Conservation (phyloP, 2,329 filamentous ascomycete species). For the Sporothrix globosa region DNA sequence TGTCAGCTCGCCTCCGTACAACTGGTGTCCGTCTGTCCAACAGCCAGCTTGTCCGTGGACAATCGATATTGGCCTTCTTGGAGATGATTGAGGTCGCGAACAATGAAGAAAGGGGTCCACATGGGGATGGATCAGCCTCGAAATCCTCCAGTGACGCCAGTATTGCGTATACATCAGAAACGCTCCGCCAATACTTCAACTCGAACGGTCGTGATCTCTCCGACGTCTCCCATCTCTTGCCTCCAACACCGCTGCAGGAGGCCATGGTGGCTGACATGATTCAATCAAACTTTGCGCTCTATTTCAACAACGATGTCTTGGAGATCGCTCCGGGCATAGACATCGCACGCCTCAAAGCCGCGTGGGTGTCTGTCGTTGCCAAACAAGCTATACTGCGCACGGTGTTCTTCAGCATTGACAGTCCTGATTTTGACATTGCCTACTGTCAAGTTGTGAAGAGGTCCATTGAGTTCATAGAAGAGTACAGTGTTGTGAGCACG, state of each 20-base stretch:
- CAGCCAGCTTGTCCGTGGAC: slow-evolving; percentile 74
- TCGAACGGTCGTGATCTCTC: slow-evolving; percentile 44
- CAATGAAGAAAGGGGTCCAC: not conserved
- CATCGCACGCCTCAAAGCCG: slow-evolving; percentile 56
- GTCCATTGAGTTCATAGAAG: slow-evolving; percentile 35
- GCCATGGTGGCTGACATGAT: slow-evolving; percentile 84
- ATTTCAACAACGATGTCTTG: slow-evolving; percentile 84
- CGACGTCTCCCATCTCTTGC: slow-evolving; percentile 63
- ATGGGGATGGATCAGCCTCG: not conserved
- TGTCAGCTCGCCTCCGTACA: slow-evolving; percentile 71
- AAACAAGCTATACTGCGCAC: slow-evolving; percentile 75
- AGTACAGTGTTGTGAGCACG: slow-evolving; percentile 38
- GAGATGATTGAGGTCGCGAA: slow-evolving; percentile 34
- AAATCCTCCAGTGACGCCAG: not conserved
- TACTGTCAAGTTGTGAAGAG: slow-evolving; percentile 55
- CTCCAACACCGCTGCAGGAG: slow-evolving; percentile 82
- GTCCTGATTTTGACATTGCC: slow-evolving; percentile 56
- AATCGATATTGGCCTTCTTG: slow-evolving; percentile 67
- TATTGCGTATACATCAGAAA: slow-evolving; percentile 29
- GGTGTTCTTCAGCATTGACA: slow-evolving; percentile 67
- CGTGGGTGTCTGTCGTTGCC: slow-evolving; percentile 64
- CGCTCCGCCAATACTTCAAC: slow-evolving; percentile 48
- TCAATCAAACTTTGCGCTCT: slow-evolving; percentile 70
- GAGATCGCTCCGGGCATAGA: slow-evolving; percentile 61
- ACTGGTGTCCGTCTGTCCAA: slow-evolving; percentile 64